phyloP scores from a whole-genome alignment of 257 asterid species.

The Avicennia marina region DNA sequence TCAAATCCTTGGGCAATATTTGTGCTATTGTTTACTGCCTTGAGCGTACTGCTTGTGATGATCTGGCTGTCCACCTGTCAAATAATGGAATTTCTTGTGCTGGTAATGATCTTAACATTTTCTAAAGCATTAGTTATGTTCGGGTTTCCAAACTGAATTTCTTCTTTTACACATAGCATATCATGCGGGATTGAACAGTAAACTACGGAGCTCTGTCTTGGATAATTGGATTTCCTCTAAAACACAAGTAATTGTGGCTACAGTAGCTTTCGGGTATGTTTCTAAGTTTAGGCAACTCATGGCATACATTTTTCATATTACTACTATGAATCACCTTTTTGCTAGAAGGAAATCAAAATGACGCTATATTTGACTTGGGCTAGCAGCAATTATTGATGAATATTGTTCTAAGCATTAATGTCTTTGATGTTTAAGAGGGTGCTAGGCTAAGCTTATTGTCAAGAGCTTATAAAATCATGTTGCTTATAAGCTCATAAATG shows the following conservation, averaged over 20 bases:
- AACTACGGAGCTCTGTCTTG: conserved; percentile 74
- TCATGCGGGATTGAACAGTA: conserved; percentile 90
- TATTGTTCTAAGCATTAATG: too few species aligned
- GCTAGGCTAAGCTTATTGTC: too few species aligned
- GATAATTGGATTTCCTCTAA: conserved; percentile 89
- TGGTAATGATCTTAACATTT: conserved; percentile 41
- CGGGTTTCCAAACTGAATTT: conserved; percentile 19
- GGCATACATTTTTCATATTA: neutral
- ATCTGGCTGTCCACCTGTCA: conserved; percentile 70
- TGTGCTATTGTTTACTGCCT: conserved; percentile 95
- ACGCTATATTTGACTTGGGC: conserved; percentile 5
- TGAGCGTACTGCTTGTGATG: conserved; percentile 88
- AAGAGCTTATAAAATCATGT: too few species aligned
- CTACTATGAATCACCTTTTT: too few species aligned
- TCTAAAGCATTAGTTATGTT: conserved; percentile 12
- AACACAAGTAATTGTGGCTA: conserved; percentile 91
- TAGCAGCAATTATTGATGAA: neutral
- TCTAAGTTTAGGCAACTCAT: conserved; percentile 8
- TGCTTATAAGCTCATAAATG: too few species aligned
- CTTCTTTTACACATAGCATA: conserved; percentile 48
- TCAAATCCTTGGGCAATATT: conserved; percentile 70
- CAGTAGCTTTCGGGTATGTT: conserved; percentile 94
- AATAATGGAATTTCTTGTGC: conserved; percentile 72
- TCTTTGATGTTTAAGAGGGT: too few species aligned
- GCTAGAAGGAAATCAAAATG: neutral